phyloP scores from a whole-genome alignment of 495 filamentous ascomycete genomes.

The Neurospora tetraspora region DNA sequence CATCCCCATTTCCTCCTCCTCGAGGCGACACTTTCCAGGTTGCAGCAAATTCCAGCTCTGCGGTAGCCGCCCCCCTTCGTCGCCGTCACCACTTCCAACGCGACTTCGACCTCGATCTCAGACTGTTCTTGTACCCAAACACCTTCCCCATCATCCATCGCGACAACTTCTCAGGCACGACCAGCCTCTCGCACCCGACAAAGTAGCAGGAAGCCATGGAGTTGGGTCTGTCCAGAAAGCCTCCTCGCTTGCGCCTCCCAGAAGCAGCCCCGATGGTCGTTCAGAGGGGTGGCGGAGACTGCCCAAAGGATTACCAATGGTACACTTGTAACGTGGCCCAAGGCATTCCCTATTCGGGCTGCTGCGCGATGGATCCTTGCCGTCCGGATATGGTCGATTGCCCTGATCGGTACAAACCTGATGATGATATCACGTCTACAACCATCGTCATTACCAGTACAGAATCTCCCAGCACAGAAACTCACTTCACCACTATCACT shows the following conservation, averaged over 20 bases:
- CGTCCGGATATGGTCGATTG: constrained; percentile 8
- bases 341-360: constrained; percentile 6
- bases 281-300: background rate
- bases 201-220: background rate
- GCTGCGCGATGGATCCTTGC: constrained; percentile 19
- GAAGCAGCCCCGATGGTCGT: background rate
- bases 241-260: background rate
- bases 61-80: background rate
- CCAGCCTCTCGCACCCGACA: background rate
- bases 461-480: no score
- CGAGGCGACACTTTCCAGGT: background rate
- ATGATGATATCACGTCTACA: no score
- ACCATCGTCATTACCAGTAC: no score
- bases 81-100: background rate
- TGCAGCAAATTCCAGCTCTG: background rate
- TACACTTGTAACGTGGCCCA: constrained; percentile 5
- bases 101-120: background rate
- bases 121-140: background rate
- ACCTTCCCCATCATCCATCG: background rate
- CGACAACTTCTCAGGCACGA: background rate
- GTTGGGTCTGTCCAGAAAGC: background rate
- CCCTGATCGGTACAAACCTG: background rate
- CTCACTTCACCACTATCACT: no score
- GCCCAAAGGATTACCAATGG: constrained; percentile 8
- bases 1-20: background rate